Conservation (phyloP, 495 filamentous ascomycete genomes). For the Lasiosphaeris hirsuta region DNA sequence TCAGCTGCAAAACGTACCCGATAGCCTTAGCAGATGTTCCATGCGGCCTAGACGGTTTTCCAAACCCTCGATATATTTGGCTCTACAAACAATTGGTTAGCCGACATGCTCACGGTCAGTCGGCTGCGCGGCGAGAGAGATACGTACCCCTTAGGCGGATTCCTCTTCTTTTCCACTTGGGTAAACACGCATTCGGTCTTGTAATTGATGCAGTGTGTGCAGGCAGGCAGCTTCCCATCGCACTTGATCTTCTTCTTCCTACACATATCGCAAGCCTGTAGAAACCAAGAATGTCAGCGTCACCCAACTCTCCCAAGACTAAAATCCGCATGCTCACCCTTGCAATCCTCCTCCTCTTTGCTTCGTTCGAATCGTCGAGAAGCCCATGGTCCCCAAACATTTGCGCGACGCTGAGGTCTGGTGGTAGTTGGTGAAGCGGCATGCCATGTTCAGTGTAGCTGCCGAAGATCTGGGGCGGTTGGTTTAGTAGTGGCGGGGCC, state of each 20-base stretch:
- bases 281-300: constrained; percentile 22
- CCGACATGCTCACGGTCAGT: not conserved
- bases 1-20: constrained; percentile 47
- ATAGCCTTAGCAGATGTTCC: constrained; percentile 84
- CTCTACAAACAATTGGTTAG: constrained; percentile 48
- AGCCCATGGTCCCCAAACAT: constrained; percentile 58
- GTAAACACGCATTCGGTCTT: constrained; percentile 98
- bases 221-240: constrained; percentile 92
- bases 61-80: constrained; percentile 96
- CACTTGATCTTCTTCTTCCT: constrained; percentile 99
- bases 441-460: constrained; percentile 58
- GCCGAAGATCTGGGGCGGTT: constrained; percentile 69
- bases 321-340: constrained; percentile 55
- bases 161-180: constrained; percentile 97
- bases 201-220: constrained; percentile 96
- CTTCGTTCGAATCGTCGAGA: constrained; percentile 70
- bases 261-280: constrained; percentile 96
- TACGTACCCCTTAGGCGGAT: constrained; percentile 90
- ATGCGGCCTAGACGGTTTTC: constrained; percentile 93
- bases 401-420: constrained; percentile 52
- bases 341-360: constrained; percentile 90
- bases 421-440: constrained; percentile 47
- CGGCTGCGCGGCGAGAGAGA: not conserved
- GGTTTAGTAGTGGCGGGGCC: constrained; percentile 59
- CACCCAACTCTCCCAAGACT: not conserved